A percentile compares a stretch with the other conserved stretches of the same genome.
These are phyloP conservation scores for Lolium multiflorum DNA, from an alignment of 176 grass and related monocot species.

Conservation along the genomic window DNA sequence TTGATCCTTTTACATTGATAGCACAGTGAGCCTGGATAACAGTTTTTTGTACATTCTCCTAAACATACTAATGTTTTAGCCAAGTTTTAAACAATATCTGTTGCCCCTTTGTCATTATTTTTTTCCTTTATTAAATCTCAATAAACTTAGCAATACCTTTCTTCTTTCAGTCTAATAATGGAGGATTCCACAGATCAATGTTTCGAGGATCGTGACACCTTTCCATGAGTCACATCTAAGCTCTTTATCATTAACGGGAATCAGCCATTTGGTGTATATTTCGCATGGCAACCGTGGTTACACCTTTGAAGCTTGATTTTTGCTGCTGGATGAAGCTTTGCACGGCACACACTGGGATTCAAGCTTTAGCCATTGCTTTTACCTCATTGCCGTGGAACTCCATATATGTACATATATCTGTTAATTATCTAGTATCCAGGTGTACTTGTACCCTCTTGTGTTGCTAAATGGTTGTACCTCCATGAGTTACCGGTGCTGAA, in stretches of 20 bases:
- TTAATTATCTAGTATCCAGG: conserved; percentile 44
- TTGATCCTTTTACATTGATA: conserved; percentile 3
- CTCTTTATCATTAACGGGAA: conserved; percentile 15
- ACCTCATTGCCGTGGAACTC: neutral
- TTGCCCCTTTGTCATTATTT: neutral
- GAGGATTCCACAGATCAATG: conserved; percentile 13
- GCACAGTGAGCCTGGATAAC: conserved; percentile 15
- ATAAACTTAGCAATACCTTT: neutral
- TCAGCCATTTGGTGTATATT: conserved; percentile 22
- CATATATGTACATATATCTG: conserved; percentile 58
- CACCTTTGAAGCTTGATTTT: conserved; percentile 17
- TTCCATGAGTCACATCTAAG: conserved; percentile 4
- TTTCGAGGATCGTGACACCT: neutral
- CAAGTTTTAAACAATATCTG: neutral
- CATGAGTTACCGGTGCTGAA: neutral
- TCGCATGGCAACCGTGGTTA: conserved; percentile 21
- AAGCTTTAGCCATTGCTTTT: conserved; percentile 23
- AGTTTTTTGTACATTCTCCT: neutral
- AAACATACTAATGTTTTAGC: neutral
- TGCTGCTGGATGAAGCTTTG: conserved; percentile 28
- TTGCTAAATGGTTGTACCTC: conserved; percentile 27
- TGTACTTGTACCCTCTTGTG: neutral
- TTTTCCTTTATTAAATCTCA: neutral
- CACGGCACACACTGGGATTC: neutral
- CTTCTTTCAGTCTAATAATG: conserved; percentile 48